Conservation (phyloP, 2,329 filamentous ascomycete species). For the Fonsecaea erecta region DNA sequence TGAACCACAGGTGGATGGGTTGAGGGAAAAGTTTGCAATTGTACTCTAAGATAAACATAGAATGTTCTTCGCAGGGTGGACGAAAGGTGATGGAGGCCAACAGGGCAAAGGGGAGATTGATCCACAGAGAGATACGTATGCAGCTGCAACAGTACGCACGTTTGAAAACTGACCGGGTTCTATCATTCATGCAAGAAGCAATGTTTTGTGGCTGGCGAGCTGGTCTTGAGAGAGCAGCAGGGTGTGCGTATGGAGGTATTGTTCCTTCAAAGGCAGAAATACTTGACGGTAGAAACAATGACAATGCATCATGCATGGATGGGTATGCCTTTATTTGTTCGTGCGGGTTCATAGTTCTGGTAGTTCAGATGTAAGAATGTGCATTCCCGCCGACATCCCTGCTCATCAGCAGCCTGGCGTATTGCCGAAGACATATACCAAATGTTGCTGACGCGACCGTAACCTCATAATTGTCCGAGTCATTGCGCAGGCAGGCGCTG, state of each 20-base stretch:
- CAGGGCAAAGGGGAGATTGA: not conserved
- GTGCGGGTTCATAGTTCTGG: not conserved
- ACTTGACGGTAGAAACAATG: not conserved
- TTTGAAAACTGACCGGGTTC: not conserved
- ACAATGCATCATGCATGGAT: not conserved
- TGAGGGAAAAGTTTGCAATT: constrained; percentile 12
- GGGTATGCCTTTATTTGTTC: too few relatives aligned
- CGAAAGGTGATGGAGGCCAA: not conserved
- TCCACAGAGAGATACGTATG: not conserved
- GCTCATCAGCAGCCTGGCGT: too few relatives aligned
- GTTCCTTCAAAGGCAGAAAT: not conserved
- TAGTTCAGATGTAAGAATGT: too few relatives aligned
- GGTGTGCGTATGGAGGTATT: not conserved
- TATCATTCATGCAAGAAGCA: not conserved
- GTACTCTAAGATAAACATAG: constrained; percentile 26
- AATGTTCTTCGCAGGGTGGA: constrained; percentile 13
- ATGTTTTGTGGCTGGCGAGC: not conserved
- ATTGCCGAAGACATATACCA: too few relatives aligned
- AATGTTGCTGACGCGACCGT: not conserved
- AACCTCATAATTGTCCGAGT: constrained; percentile 7
- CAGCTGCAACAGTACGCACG: not conserved
- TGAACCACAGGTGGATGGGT: not conserved
- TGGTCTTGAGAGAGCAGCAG: not conserved
- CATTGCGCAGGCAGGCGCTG: constrained; percentile 1
- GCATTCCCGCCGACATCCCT: not conserved